Conservation (phyloP, 441 rosid species). For the Erodium trifolium region DNA sequence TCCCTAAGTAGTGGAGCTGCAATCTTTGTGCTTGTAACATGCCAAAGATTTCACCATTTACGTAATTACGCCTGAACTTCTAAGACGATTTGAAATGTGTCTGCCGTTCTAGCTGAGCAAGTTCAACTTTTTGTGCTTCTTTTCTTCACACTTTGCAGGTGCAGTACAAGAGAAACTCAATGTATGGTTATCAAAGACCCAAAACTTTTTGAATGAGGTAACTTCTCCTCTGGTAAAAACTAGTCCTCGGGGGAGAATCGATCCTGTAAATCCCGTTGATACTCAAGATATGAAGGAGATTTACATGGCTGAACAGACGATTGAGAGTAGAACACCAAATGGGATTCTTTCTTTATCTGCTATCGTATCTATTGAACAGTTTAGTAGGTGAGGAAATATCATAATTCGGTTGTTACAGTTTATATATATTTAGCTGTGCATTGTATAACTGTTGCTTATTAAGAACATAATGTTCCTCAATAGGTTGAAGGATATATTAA, state of each 20-base stretch:
- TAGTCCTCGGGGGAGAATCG: constrained; percentile 39
- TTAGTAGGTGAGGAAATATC: constrained; percentile 61
- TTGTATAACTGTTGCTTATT: neutral
- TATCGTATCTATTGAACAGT: constrained; percentile 78
- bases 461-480: neutral
- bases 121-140: neutral
- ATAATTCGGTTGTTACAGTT: constrained; percentile 2
- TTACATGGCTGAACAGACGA: constrained; percentile 67
- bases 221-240: constrained; percentile 52
- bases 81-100: neutral
- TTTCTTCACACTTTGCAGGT: constrained; percentile 32
- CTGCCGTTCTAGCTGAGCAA: constrained; percentile 18
- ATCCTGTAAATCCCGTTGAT: constrained; percentile 32
- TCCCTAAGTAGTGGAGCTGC: neutral
- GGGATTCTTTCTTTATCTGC: constrained; percentile 73
- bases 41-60: no score
- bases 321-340: constrained; percentile 43
- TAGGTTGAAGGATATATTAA: neutral
- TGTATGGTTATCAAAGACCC: constrained; percentile 80
- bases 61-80: no score
- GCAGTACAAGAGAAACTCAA: constrained; percentile 62
- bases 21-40: no score
- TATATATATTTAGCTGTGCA: neutral
- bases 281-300: constrained; percentile 56
- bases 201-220: constrained; percentile 45